These are phyloP conservation scores for Saitozyma podzolica DNA, from an alignment of 768 basidiomycete genomes.

Conservation along the genomic window DNA sequence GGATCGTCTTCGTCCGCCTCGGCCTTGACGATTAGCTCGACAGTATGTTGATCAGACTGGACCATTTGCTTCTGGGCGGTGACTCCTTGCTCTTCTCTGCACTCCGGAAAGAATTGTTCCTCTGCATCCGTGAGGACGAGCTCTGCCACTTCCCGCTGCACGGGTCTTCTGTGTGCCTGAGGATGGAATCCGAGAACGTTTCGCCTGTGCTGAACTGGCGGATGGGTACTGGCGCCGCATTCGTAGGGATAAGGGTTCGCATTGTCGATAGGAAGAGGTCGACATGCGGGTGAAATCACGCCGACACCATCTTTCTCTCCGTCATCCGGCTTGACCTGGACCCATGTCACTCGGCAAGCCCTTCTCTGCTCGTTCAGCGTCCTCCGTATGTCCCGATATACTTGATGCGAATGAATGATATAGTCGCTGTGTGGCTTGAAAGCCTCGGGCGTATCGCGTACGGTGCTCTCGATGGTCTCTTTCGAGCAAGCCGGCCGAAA, in stretches of 20 bases:
- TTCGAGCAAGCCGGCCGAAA: too few species aligned
- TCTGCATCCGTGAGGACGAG: neutral
- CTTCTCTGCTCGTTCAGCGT: neutral
- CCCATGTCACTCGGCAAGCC: neutral
- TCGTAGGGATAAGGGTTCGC: too few species aligned
- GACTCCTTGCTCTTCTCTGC: neutral
- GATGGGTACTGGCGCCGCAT: too few species aligned
- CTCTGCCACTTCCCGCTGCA: neutral
- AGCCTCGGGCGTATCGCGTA: slow-evolving; percentile 10
- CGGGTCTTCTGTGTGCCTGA: too few species aligned
- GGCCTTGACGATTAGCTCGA: neutral
- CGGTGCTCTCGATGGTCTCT: too few species aligned
- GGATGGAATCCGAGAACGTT: too few species aligned
- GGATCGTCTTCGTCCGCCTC: neutral
- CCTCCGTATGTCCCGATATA: slow-evolving; percentile 23
- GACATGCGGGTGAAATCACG: too few species aligned
- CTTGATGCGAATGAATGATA: slow-evolving; percentile 28
- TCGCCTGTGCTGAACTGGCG: too few species aligned
- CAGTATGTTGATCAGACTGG: neutral
- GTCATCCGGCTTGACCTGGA: neutral
- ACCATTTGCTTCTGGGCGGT: neutral
- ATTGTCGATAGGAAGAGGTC: too few species aligned
- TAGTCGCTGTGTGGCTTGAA: slow-evolving; percentile 42
- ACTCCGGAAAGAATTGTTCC: neutral
- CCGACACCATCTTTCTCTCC: too few species aligned